phyloP scores from a whole-genome alignment of 306 rosid genomes.

The Cercis canadensis region DNA sequence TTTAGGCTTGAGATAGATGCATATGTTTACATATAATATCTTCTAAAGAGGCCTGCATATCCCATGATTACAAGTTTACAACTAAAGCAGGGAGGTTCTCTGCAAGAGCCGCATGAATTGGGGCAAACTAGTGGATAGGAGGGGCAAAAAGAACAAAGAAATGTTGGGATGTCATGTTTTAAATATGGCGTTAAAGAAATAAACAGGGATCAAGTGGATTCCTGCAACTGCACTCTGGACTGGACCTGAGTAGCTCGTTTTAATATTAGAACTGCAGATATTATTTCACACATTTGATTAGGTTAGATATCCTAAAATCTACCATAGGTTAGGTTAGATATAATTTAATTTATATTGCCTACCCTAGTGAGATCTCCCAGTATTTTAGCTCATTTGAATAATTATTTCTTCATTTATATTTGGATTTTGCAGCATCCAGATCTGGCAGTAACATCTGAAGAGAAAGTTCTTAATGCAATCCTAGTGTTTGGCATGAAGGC shows the following conservation, averaged over 20 bases:
- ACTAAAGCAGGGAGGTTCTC: conserved; percentile 14
- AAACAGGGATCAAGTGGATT: conserved; percentile 16
- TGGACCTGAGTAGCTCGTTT: conserved; percentile 13
- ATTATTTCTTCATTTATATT: conserved; percentile 31
- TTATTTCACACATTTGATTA: conserved; percentile 32
- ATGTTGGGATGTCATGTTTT: neutral
- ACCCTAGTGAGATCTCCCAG: conserved; percentile 4
- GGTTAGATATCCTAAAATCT: conserved; percentile 9
- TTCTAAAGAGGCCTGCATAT: conserved; percentile 18
- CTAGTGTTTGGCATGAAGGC: conserved; percentile 78
- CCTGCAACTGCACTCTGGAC: conserved; percentile 29
- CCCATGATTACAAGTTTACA: neutral
- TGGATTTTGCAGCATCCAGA: conserved; percentile 85
- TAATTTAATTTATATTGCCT: conserved; percentile 30
- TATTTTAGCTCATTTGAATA: conserved; percentile 22
- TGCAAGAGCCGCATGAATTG: neutral
- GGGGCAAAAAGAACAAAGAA: conserved; percentile 5
- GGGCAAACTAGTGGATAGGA: conserved; percentile 1
- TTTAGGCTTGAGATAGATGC: conserved; percentile 26
- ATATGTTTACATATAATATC: conserved; percentile 17
- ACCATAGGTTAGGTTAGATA: conserved; percentile 7
- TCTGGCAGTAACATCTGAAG: conserved; percentile 94
- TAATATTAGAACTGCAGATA: conserved; percentile 27
- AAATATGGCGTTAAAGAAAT: conserved; percentile 18
- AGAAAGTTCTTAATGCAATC: conserved; percentile 88